Percentiles rank a stretch among this genome's conserved stretches.
These are phyloP conservation scores for Acanthamoeba lenticulata DNA, from an alignment of 208 protist species.

Conservation along the genomic window DNA sequence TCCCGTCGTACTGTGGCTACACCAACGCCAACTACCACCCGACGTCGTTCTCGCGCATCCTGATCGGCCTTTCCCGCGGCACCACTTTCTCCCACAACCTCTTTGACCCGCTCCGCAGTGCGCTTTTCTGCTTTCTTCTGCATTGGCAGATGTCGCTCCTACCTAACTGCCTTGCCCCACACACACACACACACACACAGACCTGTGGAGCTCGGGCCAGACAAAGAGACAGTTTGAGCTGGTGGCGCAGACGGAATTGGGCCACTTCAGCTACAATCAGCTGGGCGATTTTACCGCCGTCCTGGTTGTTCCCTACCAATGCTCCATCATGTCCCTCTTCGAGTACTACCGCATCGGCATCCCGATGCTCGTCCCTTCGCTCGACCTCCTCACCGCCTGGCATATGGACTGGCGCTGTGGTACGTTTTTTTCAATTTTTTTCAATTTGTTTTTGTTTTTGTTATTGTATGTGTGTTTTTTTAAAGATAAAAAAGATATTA, in stretches of 20 bases:
- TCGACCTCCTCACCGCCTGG: constrained; percentile 70
- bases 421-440: too few relatives aligned
- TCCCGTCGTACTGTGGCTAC: constrained; percentile 60
- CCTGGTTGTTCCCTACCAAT: constrained; percentile 72
- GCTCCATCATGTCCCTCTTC: constrained; percentile 77
- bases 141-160: too few relatives aligned
- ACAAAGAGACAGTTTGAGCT: background rate
- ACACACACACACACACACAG: background rate
- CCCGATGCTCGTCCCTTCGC: constrained; percentile 69
- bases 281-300: constrained; percentile 27
- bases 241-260: background rate
- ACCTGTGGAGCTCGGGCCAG: background rate
- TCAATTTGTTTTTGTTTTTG: too few relatives aligned
- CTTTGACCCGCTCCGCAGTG: background rate
- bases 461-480: too few relatives aligned
- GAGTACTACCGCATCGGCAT: constrained; percentile 76
- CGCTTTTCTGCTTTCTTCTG: too few relatives aligned
- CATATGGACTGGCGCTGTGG: constrained; percentile 18
- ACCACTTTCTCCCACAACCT: background rate
- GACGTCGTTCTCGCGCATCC: background rate
- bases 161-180: background rate
- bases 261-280: constrained; percentile 33
- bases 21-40: constrained; percentile 24
- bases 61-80: constrained; percentile 5
- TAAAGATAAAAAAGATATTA: background rate